Conservation (phyloP, 139 green algal genomes). For the Medakamo hakoo region DNA sequence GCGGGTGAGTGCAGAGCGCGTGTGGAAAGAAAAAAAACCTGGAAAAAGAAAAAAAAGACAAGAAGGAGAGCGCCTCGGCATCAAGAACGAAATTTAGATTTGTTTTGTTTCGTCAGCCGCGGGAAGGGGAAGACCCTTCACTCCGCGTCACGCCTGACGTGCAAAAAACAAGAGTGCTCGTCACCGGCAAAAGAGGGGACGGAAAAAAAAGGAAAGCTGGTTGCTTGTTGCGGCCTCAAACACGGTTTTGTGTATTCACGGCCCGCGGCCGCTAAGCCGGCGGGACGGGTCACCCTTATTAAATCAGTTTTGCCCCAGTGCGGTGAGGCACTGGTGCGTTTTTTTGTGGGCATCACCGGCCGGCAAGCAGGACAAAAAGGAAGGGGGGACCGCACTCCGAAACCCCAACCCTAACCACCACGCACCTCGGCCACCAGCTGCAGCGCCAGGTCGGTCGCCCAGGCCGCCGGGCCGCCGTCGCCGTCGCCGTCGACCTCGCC, state of each 20-base stretch:
- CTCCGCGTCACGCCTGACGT: conserved; percentile 36
- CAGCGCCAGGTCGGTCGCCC: conserved; percentile 9
- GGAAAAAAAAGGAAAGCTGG: too few species aligned
- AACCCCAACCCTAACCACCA: background rate
- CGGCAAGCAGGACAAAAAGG: too few species aligned
- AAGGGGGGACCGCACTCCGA: background rate
- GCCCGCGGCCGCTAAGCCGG: too few species aligned
- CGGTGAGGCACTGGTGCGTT: too few species aligned
- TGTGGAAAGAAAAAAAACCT: background rate
- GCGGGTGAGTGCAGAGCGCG: too few species aligned
- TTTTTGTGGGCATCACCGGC: background rate
- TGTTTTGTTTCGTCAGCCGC: background rate
- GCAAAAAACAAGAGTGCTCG: conserved; percentile 32
- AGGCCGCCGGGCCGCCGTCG: background rate
- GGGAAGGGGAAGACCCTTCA: background rate
- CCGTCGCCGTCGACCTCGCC: background rate
- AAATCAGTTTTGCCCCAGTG: conserved; percentile 1
- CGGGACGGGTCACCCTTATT: background rate
- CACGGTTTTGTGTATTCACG: too few species aligned
- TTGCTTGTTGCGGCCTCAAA: too few species aligned
- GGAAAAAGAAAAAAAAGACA: background rate
- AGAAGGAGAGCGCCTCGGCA: background rate
- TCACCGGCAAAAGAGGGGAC: conserved; percentile 15
- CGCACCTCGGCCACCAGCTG: conserved; percentile 5
- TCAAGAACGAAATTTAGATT: background rate